phyloP scores from a whole-genome alignment of 225 moss, liverwort and hornwort genomes.

The Climacium dendroides region DNA sequence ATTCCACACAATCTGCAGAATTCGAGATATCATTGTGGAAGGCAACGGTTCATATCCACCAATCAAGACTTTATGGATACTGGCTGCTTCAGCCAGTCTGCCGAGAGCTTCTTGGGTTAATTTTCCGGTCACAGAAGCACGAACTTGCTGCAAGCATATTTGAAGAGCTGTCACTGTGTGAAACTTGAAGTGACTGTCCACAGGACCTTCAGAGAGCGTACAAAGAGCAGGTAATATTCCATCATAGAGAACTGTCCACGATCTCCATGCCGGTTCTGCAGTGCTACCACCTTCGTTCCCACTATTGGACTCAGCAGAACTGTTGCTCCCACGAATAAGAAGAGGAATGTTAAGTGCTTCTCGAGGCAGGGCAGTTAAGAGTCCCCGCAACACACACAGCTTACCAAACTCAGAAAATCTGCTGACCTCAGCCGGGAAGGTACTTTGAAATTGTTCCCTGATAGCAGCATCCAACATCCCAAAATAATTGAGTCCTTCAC shows the following conservation, averaged over 20 bases:
- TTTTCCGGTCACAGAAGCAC: constrained; percentile 65
- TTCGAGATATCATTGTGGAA: constrained; percentile 35
- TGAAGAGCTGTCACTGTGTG: constrained; percentile 92
- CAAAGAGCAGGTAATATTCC: constrained; percentile 91
- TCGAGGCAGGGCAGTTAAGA: constrained; percentile 76
- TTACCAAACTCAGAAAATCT: constrained; percentile 82
- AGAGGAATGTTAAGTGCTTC: constrained; percentile 52
- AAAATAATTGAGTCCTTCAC: constrained; percentile 1
- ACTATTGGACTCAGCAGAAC: not conserved
- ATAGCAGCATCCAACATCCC: constrained; percentile 55
- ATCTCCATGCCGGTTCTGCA: constrained; percentile 25
- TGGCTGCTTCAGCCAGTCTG: constrained; percentile 21
- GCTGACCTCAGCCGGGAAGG: constrained; percentile 39
- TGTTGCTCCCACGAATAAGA: constrained; percentile 1
- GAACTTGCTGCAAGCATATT: constrained; percentile 95
- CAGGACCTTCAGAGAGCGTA: constrained; percentile 70
- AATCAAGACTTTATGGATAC: constrained; percentile 9
- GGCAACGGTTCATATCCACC: constrained; percentile 55
- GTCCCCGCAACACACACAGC: constrained; percentile 79
- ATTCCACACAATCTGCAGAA: constrained; percentile 89
- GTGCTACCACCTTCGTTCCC: not conserved
- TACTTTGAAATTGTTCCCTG: constrained; percentile 18
- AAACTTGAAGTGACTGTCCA: constrained; percentile 98
- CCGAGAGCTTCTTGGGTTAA: constrained; percentile 40
- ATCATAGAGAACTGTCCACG: constrained; percentile 86